Evolutionary conservation across 352 stramenopile genomes (phyloP).

Genomic region (Aphanomyces astaci): DNA sequence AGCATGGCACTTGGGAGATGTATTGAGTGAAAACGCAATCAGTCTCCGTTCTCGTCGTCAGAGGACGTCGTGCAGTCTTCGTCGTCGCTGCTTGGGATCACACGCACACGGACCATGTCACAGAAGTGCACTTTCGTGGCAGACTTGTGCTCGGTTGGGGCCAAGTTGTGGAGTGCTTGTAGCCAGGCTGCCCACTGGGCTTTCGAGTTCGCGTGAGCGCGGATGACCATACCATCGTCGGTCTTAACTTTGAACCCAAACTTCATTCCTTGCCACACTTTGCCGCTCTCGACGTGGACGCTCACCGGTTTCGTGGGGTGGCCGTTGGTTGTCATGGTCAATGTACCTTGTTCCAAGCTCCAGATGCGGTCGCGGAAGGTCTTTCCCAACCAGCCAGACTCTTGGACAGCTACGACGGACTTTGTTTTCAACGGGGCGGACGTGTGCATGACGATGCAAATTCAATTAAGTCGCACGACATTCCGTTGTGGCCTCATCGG

Average conservation of each 20-base stretch:
- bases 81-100: background rate
- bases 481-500: background rate
- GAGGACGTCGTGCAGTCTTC: background rate
- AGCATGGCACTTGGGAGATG: too few relatives aligned
- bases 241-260: background rate
- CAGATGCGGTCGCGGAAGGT: slow-evolving; percentile 1
- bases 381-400: background rate
- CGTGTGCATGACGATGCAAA: background rate
- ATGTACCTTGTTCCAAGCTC: background rate
- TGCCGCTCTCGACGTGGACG: background rate
- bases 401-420: slow-evolving; percentile 3
- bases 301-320: background rate
- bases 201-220: background rate
- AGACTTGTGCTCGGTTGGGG: background rate
- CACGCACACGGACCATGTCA: background rate
- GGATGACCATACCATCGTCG: background rate
- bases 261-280: background rate
- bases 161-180: background rate
- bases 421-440: background rate
- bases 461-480: background rate
- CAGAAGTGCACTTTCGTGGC: background rate
- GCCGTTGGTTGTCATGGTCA: background rate
- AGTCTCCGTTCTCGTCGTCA: background rate
- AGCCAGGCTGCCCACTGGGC: background rate
- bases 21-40: too few relatives aligned